Evolutionary conservation across 495 filamentous ascomycete species (phyloP), one percentile per base, ranked within the genome.

Genomic region (Penicillium antarcticum): DNA sequence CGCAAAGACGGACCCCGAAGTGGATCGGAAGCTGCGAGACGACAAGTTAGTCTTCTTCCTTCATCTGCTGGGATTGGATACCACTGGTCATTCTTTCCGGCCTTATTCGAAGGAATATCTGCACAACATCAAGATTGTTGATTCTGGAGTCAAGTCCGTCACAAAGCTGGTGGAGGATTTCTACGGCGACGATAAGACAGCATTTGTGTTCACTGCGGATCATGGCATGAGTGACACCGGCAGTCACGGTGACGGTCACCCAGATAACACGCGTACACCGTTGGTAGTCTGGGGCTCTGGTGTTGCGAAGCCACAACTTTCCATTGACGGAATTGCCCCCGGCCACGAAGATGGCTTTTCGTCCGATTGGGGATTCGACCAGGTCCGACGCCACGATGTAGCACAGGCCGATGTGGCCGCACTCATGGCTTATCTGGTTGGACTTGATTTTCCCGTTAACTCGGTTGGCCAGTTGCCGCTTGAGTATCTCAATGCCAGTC

Each of bases 181-280:
- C 65, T 99, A 96, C 60, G 77, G 67, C n/a, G 95, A 99, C 64
- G 87, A 79, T 11, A 85, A 94, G 71, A 97, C 95, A 0, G 90
- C 95, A 1, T 99, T 89, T 62, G 83, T 99, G 12, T 99, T 99
- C 66, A 99, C 95, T 9, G 94, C 94, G 2, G 94, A 99, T 58
- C 94, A 99, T 71, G 94, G 94, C 10, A 99, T 99, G 92, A 96
- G 88, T 62, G 95, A 99, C 71, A 95, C 88, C 87, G 94, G 94
- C 11, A 96, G 90, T 54, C 94, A 99, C 62, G 94, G 94, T 37
- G 94, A 99, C 65, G 94, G 94, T 17, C 94, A 99, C 71, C 94
- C 94, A 1, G 89, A 99, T 64, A 99, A 99, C 57, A 99, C 94
- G 2, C 79, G 94, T 24, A 99, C 94, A 18, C 94, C 94, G 10